These are phyloP conservation scores for Aspergillus pseudonomiae DNA, from an alignment of 2,329 filamentous ascomycete genomes.

Conservation along the genomic window DNA sequence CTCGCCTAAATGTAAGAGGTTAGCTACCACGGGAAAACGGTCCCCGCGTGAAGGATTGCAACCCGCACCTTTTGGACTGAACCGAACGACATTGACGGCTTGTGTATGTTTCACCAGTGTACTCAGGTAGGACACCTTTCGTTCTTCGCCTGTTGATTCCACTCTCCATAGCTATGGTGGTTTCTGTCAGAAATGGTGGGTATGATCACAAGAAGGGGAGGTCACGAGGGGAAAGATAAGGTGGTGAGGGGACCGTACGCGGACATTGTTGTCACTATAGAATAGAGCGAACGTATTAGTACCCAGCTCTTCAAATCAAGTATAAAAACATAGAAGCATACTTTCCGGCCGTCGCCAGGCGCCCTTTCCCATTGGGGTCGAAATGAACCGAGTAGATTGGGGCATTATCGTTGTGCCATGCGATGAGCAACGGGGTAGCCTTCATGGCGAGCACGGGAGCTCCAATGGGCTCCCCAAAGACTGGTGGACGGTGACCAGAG, in stretches of 20 bases:
- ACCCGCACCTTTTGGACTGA: conserved; percentile 79
- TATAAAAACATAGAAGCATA: conserved; percentile 28
- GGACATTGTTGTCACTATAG: conserved; percentile 80
- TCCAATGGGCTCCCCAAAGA: conserved; percentile 26
- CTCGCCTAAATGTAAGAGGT: conserved; percentile 65
- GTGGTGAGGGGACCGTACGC: conserved; percentile 60
- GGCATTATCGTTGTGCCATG: conserved; percentile 97
- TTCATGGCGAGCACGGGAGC: conserved; percentile 68
- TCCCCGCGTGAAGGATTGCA: neutral
- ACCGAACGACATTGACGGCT: conserved; percentile 96
- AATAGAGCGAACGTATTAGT: conserved; percentile 13
- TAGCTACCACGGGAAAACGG: conserved; percentile 21
- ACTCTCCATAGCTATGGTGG: conserved; percentile 80
- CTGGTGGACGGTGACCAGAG: neutral
- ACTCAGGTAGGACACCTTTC: conserved; percentile 87
- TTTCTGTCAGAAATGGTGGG: conserved; percentile 39
- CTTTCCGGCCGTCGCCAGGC: conserved; percentile 90
- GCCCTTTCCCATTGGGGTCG: conserved; percentile 86
- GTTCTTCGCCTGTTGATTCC: conserved; percentile 79
- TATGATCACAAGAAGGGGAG: conserved; percentile 9
- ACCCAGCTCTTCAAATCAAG: conserved; percentile 10
- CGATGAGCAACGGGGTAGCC: conserved; percentile 91
- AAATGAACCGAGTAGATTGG: conserved; percentile 98
- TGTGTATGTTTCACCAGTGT: conserved; percentile 93
- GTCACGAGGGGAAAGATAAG: conserved; percentile 19